phyloP scores from a whole-genome alignment of 2,329 filamentous ascomycete species.

The Monilinia aucupariae region DNA sequence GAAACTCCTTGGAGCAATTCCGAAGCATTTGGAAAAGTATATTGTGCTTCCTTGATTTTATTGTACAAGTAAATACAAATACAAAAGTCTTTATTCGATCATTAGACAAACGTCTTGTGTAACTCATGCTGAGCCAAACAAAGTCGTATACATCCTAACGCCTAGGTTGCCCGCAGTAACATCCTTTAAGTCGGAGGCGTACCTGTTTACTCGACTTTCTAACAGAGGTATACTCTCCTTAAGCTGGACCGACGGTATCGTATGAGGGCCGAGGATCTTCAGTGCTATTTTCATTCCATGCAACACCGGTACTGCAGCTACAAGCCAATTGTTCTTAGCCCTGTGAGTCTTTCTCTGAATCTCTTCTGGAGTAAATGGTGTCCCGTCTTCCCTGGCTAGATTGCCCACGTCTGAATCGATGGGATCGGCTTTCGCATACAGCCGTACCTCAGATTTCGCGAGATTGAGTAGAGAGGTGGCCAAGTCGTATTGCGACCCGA shows the following conservation, averaged over 20 bases:
- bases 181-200: constrained; percentile 8
- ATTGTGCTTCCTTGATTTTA: constrained; percentile 71
- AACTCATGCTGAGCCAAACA: constrained; percentile 17
- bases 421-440: neutral
- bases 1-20: constrained; percentile 74
- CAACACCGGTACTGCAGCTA: constrained; percentile 37
- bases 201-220: neutral
- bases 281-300: constrained; percentile 38
- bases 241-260: constrained; percentile 19
- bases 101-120: neutral
- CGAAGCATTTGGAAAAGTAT: constrained; percentile 82
- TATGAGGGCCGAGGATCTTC: constrained; percentile 26
- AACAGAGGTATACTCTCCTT: constrained; percentile 13
- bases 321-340: constrained; percentile 25
- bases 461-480: constrained; percentile 1
- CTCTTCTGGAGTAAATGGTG: neutral
- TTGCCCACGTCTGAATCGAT: neutral
- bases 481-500: constrained; percentile 18
- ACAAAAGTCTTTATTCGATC: constrained; percentile 9
- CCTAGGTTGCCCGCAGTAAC: neutral
- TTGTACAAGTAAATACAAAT: constrained; percentile 18
- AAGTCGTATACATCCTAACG: constrained; percentile 12
- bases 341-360: neutral
- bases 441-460: neutral
- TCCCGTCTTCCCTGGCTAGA: neutral